Evolutionary conservation across 1,284 basidiomycete species (phyloP), one percentile per base, ranked within the genome.

Genomic region (Chondrostereum purpureum): DNA sequence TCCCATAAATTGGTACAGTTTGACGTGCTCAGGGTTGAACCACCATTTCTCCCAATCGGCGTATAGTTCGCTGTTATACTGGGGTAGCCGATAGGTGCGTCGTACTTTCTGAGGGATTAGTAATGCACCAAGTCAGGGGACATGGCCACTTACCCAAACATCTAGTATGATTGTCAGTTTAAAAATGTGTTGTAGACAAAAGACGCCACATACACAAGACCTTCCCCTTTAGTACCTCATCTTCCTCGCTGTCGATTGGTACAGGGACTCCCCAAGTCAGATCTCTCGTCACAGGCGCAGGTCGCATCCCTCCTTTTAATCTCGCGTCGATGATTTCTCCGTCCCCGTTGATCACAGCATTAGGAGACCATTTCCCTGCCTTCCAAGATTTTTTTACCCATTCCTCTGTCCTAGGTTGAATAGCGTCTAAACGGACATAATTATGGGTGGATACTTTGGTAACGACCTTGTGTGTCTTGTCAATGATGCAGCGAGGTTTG

Each of bases 1-100:
- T 59, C 92, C 92, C 96, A 99, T 99, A 74, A 99, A 99, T 65
- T 99, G 96, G 70, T 92, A 97, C 44, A 99, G 72, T 55, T 83
- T 77, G 53, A 99, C 94, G 56, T 98, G 77, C 55, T 92, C 75
- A 3, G 89, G 89, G 62, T 95, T 89, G 63, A 91, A 84, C 96
- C 96, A 99, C 96, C 96, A 99, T 62, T 85, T 75, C 63, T 88
- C 82, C 96, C 96, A 99, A 52, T 96, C 85, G 85, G 72, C 17
- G 92, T 96, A 70, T 96, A 95, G 61, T 88, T 90, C 46, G 93
- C 92, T 4, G 95, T 99, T 58, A 99, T 98, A 66, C 92, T 96
- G 3, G 92, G 87, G 65, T 99, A 99, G 45, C 96, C 96, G 50
- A 97, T 92, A 13, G 92, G 91, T 0, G 96, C 96, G 58, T 99